Base-by-base conservation (phyloP, 306 rosid genomes). In the Biancaea sappan region DNA sequence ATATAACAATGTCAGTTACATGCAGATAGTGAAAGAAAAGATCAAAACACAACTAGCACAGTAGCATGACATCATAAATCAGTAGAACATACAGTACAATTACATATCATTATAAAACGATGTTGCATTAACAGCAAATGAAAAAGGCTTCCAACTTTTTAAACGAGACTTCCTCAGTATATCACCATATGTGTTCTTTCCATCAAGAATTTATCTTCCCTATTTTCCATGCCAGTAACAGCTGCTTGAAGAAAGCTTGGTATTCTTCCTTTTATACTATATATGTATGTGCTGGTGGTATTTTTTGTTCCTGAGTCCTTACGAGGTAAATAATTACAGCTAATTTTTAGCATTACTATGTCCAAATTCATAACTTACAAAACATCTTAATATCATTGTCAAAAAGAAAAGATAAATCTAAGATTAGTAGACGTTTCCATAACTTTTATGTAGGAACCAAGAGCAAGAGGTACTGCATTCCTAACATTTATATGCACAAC, bases 111-210 rank as follows among this genome's bases (percentile, higher is more conserved):
- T 25, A 13, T 18, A 48, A 48, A 21, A 52, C 22, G 21, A 13
- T 52, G 3, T 21, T 52, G 24, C 26, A 52, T 4, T 19, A 22
- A 52, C 15, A 52, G 2, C 5, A 22, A 21, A 62, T n/a, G 60
- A 11, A 15, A 48, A 67, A 4, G 46, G 47, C 68, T 66, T 76
- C 73, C 44, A 64, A 21, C 6, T 35, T 74, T 50, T 35, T 26
- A 75, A 6, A 2, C 11, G 66, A 66, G 38, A 29, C 43, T 41
- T 38, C 28, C 1, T 26, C 28, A 66, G 22, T 4, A 38, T 18
- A 61, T 26, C 28, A 40, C 18, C 26, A 75, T 41, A 31, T 14
- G 18, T 15, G 79, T 14, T 19, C 46, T 58, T 59, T 7, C 15
- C 9, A 60, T 29, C 21, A 19, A 54, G 13, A 57, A 21, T 44